Evolutionary conservation across 2,329 filamentous ascomycete species (phyloP).

Genomic region (Claviceps monticola): DNA sequence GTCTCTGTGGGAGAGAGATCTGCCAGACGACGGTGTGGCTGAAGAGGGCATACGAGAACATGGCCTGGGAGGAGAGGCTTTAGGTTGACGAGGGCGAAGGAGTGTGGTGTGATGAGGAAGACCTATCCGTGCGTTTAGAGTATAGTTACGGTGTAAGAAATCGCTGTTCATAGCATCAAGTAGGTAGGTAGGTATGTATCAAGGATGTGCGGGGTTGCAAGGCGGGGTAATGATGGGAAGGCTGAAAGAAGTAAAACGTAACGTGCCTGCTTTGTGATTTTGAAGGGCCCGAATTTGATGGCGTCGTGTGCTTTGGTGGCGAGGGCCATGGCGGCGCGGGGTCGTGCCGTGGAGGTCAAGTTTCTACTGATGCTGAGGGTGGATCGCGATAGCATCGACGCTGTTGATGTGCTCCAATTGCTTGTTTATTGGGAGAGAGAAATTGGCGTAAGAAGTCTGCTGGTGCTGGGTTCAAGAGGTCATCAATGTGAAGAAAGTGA

Average conservation of each 20-base stretch:
- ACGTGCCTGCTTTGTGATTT: constrained; percentile 57
- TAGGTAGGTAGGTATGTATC: too few relatives aligned
- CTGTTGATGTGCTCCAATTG: neutral
- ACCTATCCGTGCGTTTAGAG: constrained; percentile 39
- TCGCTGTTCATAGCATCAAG: too few relatives aligned
- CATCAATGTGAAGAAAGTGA: too few relatives aligned
- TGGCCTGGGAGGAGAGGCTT: constrained; percentile 90
- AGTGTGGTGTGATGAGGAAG: constrained; percentile 67
- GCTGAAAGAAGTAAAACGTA: neutral
- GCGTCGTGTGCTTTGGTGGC: constrained; percentile 11
- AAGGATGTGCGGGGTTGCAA: too few relatives aligned
- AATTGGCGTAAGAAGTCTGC: too few relatives aligned
- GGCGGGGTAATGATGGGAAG: neutral
- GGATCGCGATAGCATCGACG: constrained; percentile 1
- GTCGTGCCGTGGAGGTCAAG: constrained; percentile 5
- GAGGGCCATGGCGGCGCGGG: constrained; percentile 17
- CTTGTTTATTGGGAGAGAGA: too few relatives aligned
- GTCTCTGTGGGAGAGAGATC: constrained; percentile 62
- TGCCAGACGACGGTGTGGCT: constrained; percentile 54
- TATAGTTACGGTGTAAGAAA: too few relatives aligned
- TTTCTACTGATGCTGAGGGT: constrained; percentile 1
- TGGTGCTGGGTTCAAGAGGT: too few relatives aligned
- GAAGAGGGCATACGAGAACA: constrained; percentile 72
- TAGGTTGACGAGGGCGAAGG: constrained; percentile 86
- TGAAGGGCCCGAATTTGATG: constrained; percentile 61